Percentiles rank a stretch among this genome's conserved stretches.
Evolutionary conservation across 345 rosid genomes (phyloP).

Genomic region (Odontarrhena argentea): DNA sequence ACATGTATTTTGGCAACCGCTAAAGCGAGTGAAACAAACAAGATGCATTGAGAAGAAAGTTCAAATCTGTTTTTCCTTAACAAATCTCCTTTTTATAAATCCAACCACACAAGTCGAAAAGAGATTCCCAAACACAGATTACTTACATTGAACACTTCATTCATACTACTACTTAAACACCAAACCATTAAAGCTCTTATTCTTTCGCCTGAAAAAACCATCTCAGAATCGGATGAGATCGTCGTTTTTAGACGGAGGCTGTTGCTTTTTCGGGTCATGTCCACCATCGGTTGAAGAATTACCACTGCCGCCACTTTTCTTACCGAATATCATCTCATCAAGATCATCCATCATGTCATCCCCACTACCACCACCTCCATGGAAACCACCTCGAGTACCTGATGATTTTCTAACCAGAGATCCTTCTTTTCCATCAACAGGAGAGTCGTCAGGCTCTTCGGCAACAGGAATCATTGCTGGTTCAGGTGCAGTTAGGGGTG

Average conservation of each 20-base stretch:
- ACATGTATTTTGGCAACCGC: too few relatives aligned
- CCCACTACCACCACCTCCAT: slow-evolving; percentile 51
- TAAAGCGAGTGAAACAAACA: not conserved
- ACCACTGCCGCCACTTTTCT: slow-evolving; percentile 57
- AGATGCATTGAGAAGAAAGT: not conserved
- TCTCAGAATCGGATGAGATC: slow-evolving; percentile 78
- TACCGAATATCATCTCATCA: slow-evolving; percentile 97
- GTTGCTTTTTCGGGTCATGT: slow-evolving; percentile 64
- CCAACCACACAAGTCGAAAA: slow-evolving; percentile 17
- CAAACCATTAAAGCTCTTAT: slow-evolving; percentile 12
- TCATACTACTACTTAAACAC: slow-evolving; percentile 27
- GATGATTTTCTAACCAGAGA: slow-evolving; percentile 76
- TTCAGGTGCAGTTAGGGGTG: slow-evolving; percentile 52
- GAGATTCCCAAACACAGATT: slow-evolving; percentile 38
- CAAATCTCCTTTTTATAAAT: slow-evolving; percentile 16
- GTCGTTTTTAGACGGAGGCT: slow-evolving; percentile 64
- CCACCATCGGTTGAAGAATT: slow-evolving; percentile 43
- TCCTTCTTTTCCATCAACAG: slow-evolving; percentile 55
- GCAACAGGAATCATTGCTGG: slow-evolving; percentile 95
- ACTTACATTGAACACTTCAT: slow-evolving; percentile 32
- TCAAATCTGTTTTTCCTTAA: not conserved
- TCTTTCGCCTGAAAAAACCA: not conserved
- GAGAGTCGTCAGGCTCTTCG: slow-evolving; percentile 82
- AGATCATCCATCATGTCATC: slow-evolving; percentile 99
- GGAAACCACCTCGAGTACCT: slow-evolving; percentile 54